Conservation (phyloP, 1,139 yeast genomes). For the Lizanozyma gosingica region DNA sequence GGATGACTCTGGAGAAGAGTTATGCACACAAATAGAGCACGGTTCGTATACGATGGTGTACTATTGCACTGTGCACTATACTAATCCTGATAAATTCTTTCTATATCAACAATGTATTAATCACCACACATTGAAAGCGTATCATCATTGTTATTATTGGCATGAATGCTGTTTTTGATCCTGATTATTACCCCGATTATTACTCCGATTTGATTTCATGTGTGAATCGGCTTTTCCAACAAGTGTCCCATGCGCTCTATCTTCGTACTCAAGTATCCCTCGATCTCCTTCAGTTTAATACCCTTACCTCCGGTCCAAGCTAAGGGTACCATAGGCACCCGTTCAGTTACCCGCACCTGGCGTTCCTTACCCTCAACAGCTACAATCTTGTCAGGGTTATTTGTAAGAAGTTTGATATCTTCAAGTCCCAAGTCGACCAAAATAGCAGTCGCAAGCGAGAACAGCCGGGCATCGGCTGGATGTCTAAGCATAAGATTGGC, state of each 20-base stretch:
- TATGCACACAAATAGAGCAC: too few species aligned
- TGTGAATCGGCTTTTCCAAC: slow-evolving; percentile 47
- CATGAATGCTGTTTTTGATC: too few species aligned
- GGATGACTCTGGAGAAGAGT: too few species aligned
- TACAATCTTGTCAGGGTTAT: slow-evolving; percentile 91
- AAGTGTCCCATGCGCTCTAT: slow-evolving; percentile 97
- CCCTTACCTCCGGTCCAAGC: slow-evolving; percentile 71
- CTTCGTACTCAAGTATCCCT: slow-evolving; percentile 87
- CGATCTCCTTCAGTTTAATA: slow-evolving; percentile 75
- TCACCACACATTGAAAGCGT: too few species aligned
- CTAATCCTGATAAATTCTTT: too few species aligned
- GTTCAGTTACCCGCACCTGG: slow-evolving; percentile 62
- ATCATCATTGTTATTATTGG: too few species aligned
- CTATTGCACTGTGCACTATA: too few species aligned
- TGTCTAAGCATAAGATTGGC: slow-evolving; percentile 89
- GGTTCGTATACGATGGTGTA: too few species aligned
- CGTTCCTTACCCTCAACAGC: slow-evolving; percentile 86
- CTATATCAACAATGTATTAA: too few species aligned
- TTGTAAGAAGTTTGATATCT: slow-evolving; percentile 73
- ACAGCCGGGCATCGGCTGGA: slow-evolving; percentile 94
- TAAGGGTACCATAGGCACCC: slow-evolving; percentile 94
- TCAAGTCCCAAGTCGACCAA: slow-evolving; percentile 70
- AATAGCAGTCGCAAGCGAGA: slow-evolving; percentile 89
- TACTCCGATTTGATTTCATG: too few species aligned
- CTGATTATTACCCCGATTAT: too few species aligned